Evolutionary conservation across 345 rosid species (phyloP), one percentile per base, ranked within the genome.

Genomic region (Arabidopsis arenosa): DNA sequence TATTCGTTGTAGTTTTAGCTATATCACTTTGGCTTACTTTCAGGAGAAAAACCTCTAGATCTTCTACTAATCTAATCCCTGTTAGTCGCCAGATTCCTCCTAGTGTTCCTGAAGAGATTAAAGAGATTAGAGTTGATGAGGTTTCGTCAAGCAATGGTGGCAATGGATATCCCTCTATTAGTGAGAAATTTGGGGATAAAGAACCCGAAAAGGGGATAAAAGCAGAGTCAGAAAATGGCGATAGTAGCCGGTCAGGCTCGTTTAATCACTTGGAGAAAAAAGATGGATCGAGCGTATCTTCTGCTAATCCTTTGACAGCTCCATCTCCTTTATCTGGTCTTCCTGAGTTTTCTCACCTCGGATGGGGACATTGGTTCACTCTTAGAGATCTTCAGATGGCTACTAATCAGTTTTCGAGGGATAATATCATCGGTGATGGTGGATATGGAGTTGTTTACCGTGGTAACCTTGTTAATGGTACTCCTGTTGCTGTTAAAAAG

Each of bases 341-440:
- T 69, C 97, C 96, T n/a, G 96, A 93, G 78, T 87, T 91, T 73
- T 93, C 98, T 32, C 94, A 87, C 39, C 85, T 93, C 1, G 97
- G 97, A 30, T 93, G 98, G 98, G 98, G 98, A 45, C 98, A 91
- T 63, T 93, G 98, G 98, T 93, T 93, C 79, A 93, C 97, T 45
- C 83, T 93, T 54, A 84, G 98, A 83, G 98, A 93, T 76, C 88
- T 93, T 56, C 90, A 91, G 72, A 80, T 83, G 66, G 94, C 94
- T 52, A 93, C 97, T 0, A 85, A 80, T 77, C 85, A 82, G 63
- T 93, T 93, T 77, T 82, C 96, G 6, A 90, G 82, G 85, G 81
- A 78, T 39, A 66, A 52, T 54, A 59, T 55, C 2, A 63, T 69
- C 3, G 71, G 79, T 33, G 81, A 91, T 82, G 98, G 98, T n/a